These are phyloP conservation scores for Vigna hirtella DNA, from an alignment of 306 rosid species.

Conservation along the genomic window DNA sequence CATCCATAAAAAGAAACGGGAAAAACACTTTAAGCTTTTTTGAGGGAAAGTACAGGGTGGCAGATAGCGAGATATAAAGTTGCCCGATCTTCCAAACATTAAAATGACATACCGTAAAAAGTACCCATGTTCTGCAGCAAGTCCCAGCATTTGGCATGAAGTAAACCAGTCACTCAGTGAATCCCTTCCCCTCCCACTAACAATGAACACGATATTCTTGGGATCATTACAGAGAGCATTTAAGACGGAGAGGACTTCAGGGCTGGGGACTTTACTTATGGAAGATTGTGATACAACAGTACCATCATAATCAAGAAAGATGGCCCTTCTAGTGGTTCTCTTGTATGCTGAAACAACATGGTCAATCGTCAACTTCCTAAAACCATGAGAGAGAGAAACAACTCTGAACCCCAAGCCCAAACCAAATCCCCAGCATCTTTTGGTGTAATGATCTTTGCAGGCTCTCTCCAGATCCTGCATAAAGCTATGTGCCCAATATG, in stretches of 20 bases:
- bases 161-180: conserved; percentile 77
- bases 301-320: conserved; percentile 91
- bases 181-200: conserved; percentile 81
- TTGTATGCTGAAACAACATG: conserved; percentile 72
- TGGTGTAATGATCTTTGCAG: conserved; percentile 75
- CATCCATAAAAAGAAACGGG: conserved; percentile 14
- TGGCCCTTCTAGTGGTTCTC: conserved; percentile 74
- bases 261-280: conserved; percentile 68
- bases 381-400: conserved; percentile 70
- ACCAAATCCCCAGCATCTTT: conserved; percentile 87
- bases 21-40: neutral
- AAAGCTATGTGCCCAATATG: conserved; percentile 89
- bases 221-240: conserved; percentile 74
- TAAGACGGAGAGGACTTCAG: conserved; percentile 64
- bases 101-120: conserved; percentile 69
- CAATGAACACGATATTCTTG: conserved; percentile 76
- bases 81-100: neutral
- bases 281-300: conserved; percentile 78
- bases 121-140: conserved; percentile 93
- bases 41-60: neutral
- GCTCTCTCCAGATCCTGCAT: conserved; percentile 86
- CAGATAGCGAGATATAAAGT: neutral
- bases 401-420: conserved; percentile 81
- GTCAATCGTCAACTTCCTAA: conserved; percentile 70
- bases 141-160: conserved; percentile 74